A percentile compares a stretch with the other conserved stretches of the same genome.
Evolutionary conservation across 805 yeast genomes (phyloP).

Genomic region (Metschnikowia matae): DNA sequence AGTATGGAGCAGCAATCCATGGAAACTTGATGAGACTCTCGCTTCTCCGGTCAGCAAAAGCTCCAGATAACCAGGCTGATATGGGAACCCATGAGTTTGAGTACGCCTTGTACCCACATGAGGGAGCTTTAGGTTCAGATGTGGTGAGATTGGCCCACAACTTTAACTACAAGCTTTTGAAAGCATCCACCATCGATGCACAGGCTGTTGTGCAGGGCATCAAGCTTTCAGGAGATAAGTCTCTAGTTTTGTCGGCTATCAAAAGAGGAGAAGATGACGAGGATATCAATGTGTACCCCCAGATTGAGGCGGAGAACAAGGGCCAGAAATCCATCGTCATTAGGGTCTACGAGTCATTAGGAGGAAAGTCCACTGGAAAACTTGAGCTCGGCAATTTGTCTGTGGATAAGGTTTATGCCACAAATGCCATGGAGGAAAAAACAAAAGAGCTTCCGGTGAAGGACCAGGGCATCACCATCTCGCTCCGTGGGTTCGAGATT

Average conservation of each 20-base stretch:
- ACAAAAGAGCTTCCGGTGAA: constrained; percentile 36
- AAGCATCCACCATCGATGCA: constrained; percentile 10
- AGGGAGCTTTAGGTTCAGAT: constrained; percentile 56
- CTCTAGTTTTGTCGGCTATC: constrained; percentile 67
- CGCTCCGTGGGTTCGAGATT: constrained; percentile 74
- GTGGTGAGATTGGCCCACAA: constrained; percentile 74
- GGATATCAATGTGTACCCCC: constrained; percentile 45
- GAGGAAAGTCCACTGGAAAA: constrained; percentile 63
- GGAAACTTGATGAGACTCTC: constrained; percentile 91
- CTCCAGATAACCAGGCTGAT: constrained; percentile 93
- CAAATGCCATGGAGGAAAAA: constrained; percentile 57
- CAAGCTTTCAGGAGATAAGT: constrained; percentile 46
- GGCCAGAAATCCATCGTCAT: constrained; percentile 50
- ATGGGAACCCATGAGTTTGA: constrained; percentile 83
- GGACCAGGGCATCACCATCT: constrained; percentile 36
- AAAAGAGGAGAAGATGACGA: constrained; percentile 87
- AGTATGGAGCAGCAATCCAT: constrained; percentile 89
- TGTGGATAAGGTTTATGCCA: constrained; percentile 46
- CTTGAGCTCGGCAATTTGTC: constrained; percentile 43
- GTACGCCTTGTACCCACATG: constrained; percentile 83
- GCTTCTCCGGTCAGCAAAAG: constrained; percentile 83
- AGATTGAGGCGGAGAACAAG: constrained; percentile 41
- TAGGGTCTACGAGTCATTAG: constrained; percentile 83
- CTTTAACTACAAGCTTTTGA: constrained; percentile 57
- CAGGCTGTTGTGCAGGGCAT: constrained; percentile 13